Evolutionary conservation across 495 filamentous ascomycete species (phyloP).

Genomic region (Parmelia sp.): DNA sequence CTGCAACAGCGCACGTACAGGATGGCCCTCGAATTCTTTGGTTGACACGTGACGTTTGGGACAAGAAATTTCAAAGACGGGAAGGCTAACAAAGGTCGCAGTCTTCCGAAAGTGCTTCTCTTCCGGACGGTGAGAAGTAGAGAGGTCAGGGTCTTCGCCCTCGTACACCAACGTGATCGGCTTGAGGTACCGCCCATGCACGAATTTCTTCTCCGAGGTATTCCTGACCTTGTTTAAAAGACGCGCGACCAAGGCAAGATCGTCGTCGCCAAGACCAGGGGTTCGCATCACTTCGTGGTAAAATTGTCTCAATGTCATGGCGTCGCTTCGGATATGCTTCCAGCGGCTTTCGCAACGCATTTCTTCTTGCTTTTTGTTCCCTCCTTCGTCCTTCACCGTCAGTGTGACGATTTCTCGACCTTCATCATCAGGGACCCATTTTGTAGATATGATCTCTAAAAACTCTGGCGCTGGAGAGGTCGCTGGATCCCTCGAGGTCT

Average conservation of each 20-base stretch:
- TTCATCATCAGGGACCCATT: constrained; percentile 16
- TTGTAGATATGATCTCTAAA: constrained; percentile 10
- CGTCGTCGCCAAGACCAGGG: constrained; percentile 14
- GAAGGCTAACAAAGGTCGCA: too few species aligned
- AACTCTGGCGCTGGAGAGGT: constrained; percentile 2
- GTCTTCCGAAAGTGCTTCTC: too few species aligned
- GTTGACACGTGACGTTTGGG: too few species aligned
- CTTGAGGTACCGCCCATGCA: too few species aligned
- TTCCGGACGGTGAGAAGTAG: too few species aligned
- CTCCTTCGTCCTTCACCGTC: constrained; percentile 9
- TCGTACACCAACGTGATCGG: too few species aligned
- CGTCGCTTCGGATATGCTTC: constrained; percentile 11
- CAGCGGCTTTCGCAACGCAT: constrained; percentile 10
- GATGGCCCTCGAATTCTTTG: too few species aligned
- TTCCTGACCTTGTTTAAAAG: constrained; percentile 6
- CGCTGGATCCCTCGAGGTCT: constrained; percentile 3
- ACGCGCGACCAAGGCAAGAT: constrained; percentile 12
- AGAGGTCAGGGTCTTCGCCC: too few species aligned
- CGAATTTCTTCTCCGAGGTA: too few species aligned
- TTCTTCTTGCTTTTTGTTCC: constrained; percentile 1
- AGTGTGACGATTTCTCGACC: constrained; percentile 14
- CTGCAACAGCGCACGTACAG: too few species aligned
- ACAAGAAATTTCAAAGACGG: too few species aligned
- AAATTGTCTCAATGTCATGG: constrained; percentile 5
- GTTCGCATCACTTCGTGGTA: constrained; percentile 3